Evolutionary conservation across 2,329 filamentous ascomycete species (phyloP).

Genomic region (Escovopsis sp.): DNA sequence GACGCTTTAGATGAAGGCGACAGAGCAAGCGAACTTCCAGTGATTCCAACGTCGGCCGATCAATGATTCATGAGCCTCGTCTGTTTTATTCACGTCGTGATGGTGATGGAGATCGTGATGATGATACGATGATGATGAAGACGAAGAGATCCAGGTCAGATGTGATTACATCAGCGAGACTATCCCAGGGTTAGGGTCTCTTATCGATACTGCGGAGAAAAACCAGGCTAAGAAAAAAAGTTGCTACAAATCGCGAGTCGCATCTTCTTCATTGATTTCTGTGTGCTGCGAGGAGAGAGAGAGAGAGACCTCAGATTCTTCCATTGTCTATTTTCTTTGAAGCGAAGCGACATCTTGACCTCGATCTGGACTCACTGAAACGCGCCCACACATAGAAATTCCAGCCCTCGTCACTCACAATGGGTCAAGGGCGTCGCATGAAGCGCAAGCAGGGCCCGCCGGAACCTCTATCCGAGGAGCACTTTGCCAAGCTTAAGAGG

Average conservation of each 20-base stretch:
- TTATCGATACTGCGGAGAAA: constrained; percentile 7
- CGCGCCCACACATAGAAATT: too few species aligned
- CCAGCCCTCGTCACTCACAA: constrained; percentile 26
- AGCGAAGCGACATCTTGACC: too few species aligned
- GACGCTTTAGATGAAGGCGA: too few species aligned
- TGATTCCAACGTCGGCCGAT: too few species aligned
- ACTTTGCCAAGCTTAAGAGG: constrained; percentile 67
- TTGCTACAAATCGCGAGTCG: neutral
- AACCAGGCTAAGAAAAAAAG: constrained; percentile 6
- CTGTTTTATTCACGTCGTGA: too few species aligned
- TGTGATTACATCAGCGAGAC: constrained; percentile 1
- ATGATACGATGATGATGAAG: too few species aligned
- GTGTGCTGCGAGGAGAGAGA: neutral
- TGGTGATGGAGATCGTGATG: too few species aligned
- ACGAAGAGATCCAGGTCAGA: too few species aligned
- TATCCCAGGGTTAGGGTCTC: neutral
- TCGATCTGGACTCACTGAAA: neutral
- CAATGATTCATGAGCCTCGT: too few species aligned
- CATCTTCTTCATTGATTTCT: too few species aligned
- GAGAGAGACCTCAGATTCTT: neutral
- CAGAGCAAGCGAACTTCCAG: too few species aligned
- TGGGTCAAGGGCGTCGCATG: constrained; percentile 87
- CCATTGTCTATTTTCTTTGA: too few species aligned
- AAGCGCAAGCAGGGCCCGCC: constrained; percentile 79
- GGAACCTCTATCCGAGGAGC: constrained; percentile 63